Percentiles rank a stretch among this genome's conserved stretches.
Conservation (phyloP, 176 grass and related monocot genomes). For the Elymus sibiricus region DNA sequence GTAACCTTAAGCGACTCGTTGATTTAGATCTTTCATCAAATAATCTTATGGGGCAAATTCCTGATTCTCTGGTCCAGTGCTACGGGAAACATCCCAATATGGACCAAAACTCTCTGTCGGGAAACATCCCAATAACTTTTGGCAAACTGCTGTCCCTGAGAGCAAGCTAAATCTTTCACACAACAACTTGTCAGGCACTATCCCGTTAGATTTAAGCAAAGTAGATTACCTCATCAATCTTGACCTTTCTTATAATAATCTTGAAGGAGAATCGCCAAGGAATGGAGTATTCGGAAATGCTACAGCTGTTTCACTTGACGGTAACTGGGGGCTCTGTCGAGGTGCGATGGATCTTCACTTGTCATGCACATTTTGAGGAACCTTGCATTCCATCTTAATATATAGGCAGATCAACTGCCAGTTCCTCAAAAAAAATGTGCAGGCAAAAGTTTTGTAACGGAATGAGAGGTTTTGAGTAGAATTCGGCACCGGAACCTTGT, state of each 20-base stretch:
- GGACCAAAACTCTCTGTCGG: slow-evolving; percentile 29
- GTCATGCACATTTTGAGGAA: too few relatives aligned
- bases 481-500: too few relatives aligned
- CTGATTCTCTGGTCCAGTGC: not conserved
- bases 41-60: too few relatives aligned
- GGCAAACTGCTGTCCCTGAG: slow-evolving; percentile 12
- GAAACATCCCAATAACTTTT: slow-evolving; percentile 30
- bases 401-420: too few relatives aligned
- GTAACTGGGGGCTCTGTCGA: slow-evolving; percentile 6
- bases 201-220: slow-evolving; percentile 21
- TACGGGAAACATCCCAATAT: not conserved
- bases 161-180: slow-evolving; percentile 29
- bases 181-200: slow-evolving; percentile 32
- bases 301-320: not conserved
- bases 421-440: too few relatives aligned
- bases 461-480: too few relatives aligned
- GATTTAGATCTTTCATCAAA: not conserved
- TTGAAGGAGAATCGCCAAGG: not conserved
- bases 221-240: not conserved
- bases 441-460: too few relatives aligned
- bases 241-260: slow-evolving; percentile 37
- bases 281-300: not conserved
- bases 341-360: slow-evolving; percentile 8
- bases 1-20: slow-evolving; percentile 13
- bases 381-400: too few relatives aligned